A percentile compares a stretch with the other conserved stretches of the same genome.
These are phyloP conservation scores for Murraya paniculata DNA, from an alignment of 345 rosid species.

Conservation along the genomic window DNA sequence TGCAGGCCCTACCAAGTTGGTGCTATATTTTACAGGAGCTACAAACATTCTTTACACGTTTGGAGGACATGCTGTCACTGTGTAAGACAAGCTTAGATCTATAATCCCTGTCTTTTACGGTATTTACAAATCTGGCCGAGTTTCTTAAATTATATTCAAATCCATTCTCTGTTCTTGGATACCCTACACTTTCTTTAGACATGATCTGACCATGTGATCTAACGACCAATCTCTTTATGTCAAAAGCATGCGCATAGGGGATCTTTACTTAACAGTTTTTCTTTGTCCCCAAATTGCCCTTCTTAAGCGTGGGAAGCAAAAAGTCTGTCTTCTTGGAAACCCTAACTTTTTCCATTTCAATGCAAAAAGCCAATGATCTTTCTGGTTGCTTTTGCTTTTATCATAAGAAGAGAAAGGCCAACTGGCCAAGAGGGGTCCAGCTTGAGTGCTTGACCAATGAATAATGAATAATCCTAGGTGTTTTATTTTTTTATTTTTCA, in stretches of 20 bases:
- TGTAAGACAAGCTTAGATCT: conserved; percentile 49
- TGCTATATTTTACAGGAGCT: conserved; percentile 96
- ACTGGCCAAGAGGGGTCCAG: conserved; percentile 14
- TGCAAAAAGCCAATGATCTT: conserved; percentile 42
- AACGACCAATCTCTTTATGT: conserved; percentile 19
- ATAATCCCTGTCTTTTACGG: conserved; percentile 32
- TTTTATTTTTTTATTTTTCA: not conserved
- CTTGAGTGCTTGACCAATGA: conserved; percentile 10
- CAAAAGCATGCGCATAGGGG: not conserved
- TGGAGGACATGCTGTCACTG: conserved; percentile 99
- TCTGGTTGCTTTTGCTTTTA: conserved; percentile 37
- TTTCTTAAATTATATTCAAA: not conserved
- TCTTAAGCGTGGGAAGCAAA: conserved; percentile 37
- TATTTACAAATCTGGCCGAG: conserved; percentile 24
- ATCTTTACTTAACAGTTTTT: not conserved
- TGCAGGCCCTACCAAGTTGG: conserved; percentile 87
- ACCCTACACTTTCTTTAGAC: conserved; percentile 28
- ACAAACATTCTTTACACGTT: conserved; percentile 99
- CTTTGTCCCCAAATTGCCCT: conserved; percentile 24
- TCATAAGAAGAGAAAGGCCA: conserved; percentile 16
- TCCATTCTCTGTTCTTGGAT: not conserved
- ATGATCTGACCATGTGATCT: conserved; percentile 36
- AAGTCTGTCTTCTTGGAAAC: conserved; percentile 17
- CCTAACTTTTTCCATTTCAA: conserved; percentile 22
- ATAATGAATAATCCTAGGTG: not conserved